Evolutionary conservation across 2,329 filamentous ascomycete species (phyloP), one percentile per base, ranked within the genome.

Genomic region (Teratosphaeria destructans): DNA sequence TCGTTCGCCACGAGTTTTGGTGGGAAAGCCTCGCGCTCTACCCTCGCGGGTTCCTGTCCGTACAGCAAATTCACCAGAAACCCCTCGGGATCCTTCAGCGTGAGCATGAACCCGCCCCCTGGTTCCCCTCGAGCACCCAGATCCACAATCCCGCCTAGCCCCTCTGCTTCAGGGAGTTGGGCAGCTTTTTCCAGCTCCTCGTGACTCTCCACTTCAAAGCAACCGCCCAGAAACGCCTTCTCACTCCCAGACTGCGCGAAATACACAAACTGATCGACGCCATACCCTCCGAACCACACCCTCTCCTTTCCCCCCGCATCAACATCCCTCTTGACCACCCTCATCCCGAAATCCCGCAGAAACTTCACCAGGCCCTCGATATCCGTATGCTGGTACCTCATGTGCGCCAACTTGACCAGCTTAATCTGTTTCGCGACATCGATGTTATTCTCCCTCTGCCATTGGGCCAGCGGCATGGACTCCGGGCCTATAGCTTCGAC

Each of bases 301-400:
- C 49, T 55, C 43, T 62, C 32, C 16, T 10, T 43, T n/a, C 37
- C 43, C n/a, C 26, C 55, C n/a, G 75, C 65, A 23, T 68, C 67
- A 0, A 72, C 70, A 2, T 69, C 74, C 56, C 67, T 66, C 59
- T 76, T 73, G 5, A 67, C 70, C 11, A 77, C 66, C 54, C 73
- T 69, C 72, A 77, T 74, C 27, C 76, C 76, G 63, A 78, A 78
- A 61, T 78, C 76, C 65, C 60, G 68, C 56, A 76, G 69, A 66
- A 77, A 82, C 2, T 68, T 75, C 4, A 76, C 79, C 53, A 81
- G 80, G 59, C 74, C 69, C 26, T 74, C 70, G 3, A 82, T 69
- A 59, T 82, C 75, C 0, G 78, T 76, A 62, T 82, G 80, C 60
- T 81, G 79, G 64, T 82, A 82, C 1, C 79, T 74, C 78, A 82